phyloP scores from a whole-genome alignment of 192 early-diverging fungal species.

The Chytriomyces confervae region DNA sequence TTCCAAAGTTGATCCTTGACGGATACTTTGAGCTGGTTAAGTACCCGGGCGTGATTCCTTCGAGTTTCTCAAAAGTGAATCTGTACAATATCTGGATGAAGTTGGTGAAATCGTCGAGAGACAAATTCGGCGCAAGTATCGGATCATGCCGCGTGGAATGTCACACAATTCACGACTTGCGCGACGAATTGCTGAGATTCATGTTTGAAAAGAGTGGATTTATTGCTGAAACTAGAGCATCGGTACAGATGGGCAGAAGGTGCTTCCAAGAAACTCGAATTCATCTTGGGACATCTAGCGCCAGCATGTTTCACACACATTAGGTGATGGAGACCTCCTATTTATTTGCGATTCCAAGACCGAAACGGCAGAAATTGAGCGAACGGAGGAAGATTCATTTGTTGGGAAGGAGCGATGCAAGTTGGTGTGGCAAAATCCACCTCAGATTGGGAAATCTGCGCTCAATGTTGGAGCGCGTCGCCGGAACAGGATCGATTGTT shows the following conservation, averaged over 20 bases:
- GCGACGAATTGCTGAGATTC: not conserved
- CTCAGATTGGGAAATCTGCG: not conserved
- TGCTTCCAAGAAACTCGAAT: not conserved
- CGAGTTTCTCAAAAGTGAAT: slow-evolving; percentile 25
- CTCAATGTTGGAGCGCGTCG: slow-evolving; percentile 14
- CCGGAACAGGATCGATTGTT: slow-evolving; percentile 1
- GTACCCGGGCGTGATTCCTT: not conserved
- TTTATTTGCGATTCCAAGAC: slow-evolving; percentile 13
- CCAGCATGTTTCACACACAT: slow-evolving; percentile 31
- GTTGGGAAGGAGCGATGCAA: not conserved
- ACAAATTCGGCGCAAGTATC: slow-evolving; percentile 18
- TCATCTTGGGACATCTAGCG: slow-evolving; percentile 26
- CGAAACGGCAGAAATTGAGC: slow-evolving; percentile 7
- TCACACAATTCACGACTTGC: slow-evolving; percentile 1
- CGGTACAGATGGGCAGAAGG: not conserved
- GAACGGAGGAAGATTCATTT: not conserved
- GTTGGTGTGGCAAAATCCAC: not conserved
- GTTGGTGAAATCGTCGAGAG: not conserved
- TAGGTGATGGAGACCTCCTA: not conserved
- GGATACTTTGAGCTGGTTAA: not conserved
- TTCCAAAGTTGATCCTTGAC: not conserved
- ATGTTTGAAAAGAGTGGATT: not conserved
- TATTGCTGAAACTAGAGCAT: not conserved
- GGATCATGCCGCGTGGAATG: slow-evolving; percentile 13
- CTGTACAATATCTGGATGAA: slow-evolving; percentile 5